Evolutionary conservation across 805 yeast species (phyloP), one percentile per base, ranked within the genome.

Genomic region (Metschnikowia chrysomelidarum): DNA sequence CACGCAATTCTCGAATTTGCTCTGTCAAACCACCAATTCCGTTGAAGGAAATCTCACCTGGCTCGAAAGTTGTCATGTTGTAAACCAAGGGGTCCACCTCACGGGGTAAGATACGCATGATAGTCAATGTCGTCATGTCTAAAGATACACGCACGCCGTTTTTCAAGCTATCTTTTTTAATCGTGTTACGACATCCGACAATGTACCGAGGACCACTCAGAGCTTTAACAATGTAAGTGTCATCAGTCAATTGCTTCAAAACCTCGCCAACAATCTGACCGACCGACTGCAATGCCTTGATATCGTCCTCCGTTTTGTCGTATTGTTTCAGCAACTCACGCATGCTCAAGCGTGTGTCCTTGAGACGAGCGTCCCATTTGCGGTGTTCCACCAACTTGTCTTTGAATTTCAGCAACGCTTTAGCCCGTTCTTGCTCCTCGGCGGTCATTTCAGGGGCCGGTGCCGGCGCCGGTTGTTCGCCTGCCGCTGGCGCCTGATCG

Each of bases 241-340:
- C 98, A 33, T 87, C 95, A 45, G 91, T 95, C 53, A 93, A 71
- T 60, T 88, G 96, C 61, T 93, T 93, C 67, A 93, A 76, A 19
- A 93, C 95, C 62, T 93, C 98, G 38, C 98, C 98, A 48, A 93
- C 85, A 56, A 93, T 80, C 64, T 93, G 98, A 3, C 98, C 98
- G 44, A 93, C 95, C 46, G 94, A 82, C 64, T 93, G 98, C 47
- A 93, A 72, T 12, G 98, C 98, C 65, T 88, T 91, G 60, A 93
- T 93, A 54, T 93, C 98, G 50, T 88, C 87, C 60, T 93, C 99
- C 2, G 98, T 91, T 70, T 87, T 88, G 40, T 84, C 91, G 61
- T 79, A 93, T 44, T 80, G 81, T 51, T 78, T 80, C 46, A 88
- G 96, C 47, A 88, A 64, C 49, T 76, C 94, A 60, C 88, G 80